A percentile compares a stretch with the other conserved stretches of the same genome.
These are phyloP conservation scores for Dothideomycetidae sp. DNA, from an alignment of 2,329 filamentous ascomycete species.

Conservation along the genomic window DNA sequence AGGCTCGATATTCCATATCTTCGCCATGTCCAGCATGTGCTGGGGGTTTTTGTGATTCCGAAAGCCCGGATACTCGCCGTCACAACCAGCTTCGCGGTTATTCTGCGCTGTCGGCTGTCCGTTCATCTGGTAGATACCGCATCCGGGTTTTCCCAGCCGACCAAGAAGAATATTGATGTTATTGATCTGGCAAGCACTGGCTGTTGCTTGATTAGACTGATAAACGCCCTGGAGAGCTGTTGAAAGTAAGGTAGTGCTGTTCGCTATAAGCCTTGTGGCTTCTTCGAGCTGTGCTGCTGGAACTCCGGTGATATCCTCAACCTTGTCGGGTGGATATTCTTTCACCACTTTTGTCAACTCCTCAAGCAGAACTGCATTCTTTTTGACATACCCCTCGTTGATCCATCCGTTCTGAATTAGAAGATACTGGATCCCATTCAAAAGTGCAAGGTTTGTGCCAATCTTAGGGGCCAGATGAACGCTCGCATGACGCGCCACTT, in stretches of 20 bases:
- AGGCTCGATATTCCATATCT: too few species aligned
- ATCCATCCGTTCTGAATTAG: conserved; percentile 26
- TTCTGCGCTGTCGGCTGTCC: too few species aligned
- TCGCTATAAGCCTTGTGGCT: conserved; percentile 24
- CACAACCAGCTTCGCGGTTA: too few species aligned
- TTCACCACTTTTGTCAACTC: conserved; percentile 19
- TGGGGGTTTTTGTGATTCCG: too few species aligned
- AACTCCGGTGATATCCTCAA: conserved; percentile 25
- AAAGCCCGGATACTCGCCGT: too few species aligned
- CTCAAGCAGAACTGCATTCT: conserved; percentile 20
- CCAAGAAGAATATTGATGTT: too few species aligned
- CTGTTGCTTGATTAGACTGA: conserved; percentile 29
- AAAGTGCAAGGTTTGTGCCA: conserved; percentile 26
- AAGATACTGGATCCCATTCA: conserved; percentile 27
- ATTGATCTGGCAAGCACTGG: too few species aligned
- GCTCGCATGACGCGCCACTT: conserved; percentile 23
- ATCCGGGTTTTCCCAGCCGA: too few species aligned
- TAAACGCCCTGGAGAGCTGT: conserved; percentile 29
- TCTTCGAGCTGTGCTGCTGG: conserved; percentile 18
- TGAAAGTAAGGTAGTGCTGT: conserved; percentile 21
- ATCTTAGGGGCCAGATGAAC: conserved; percentile 24
- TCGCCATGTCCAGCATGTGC: too few species aligned
- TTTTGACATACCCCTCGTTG: conserved; percentile 20
- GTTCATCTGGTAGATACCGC: too few species aligned
- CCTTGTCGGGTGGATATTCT: conserved; percentile 21